phyloP scores from a whole-genome alignment of 148 eudicot species.

The Heliamphora exappendiculata region DNA sequence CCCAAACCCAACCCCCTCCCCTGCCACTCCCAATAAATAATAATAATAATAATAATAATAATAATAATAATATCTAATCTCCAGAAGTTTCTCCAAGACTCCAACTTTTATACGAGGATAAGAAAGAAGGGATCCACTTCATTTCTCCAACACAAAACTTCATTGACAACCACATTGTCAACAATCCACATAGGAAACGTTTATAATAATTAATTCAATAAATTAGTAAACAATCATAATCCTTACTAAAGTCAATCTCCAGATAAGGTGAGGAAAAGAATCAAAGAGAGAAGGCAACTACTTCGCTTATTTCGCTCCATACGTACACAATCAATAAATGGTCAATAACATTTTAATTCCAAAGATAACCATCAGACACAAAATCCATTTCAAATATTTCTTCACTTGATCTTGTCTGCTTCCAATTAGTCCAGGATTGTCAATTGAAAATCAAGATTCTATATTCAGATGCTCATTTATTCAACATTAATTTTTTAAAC shows the following conservation, averaged over 20 bases:
- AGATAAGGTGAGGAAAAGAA: neutral
- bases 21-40: too few species aligned
- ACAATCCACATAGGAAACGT: neutral
- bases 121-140: too few species aligned
- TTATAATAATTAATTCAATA: too few species aligned
- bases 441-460: neutral
- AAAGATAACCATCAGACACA: neutral
- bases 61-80: too few species aligned
- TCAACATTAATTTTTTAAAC: neutral
- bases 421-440: neutral
- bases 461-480: neutral
- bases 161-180: neutral
- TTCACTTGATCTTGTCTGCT: neutral
- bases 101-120: too few species aligned
- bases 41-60: too few species aligned
- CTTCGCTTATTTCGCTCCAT: too few species aligned
- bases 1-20: too few species aligned
- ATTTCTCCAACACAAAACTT: too few species aligned
- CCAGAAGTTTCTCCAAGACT: too few species aligned
- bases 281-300: neutral
- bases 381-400: neutral
- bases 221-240: neutral
- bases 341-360: neutral
- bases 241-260: neutral
- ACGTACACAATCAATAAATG: neutral